These are phyloP conservation scores for Endocarpon pusillum DNA, from an alignment of 495 filamentous ascomycete species.

Conservation along the genomic window DNA sequence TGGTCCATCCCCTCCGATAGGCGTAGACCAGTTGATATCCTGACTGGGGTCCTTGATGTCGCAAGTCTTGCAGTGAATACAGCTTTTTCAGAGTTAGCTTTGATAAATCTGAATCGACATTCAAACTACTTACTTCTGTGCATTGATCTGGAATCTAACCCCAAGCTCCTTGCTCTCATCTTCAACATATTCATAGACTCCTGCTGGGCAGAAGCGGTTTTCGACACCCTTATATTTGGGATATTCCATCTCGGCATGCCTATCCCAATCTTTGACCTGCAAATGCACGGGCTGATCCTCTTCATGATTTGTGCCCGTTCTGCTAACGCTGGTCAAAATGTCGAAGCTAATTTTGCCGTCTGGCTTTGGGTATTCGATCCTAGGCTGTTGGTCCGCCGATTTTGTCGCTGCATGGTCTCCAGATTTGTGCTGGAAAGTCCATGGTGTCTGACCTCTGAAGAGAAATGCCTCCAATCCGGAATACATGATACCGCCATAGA, in stretches of 20 bases:
- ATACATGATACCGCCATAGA: conserved; percentile 82
- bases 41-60: conserved; percentile 95
- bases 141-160: conserved; percentile 92
- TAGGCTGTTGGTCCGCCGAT: conserved; percentile 55
- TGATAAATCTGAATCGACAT: neutral
- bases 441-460: conserved; percentile 69
- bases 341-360: conserved; percentile 91
- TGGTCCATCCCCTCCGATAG: conserved; percentile 89
- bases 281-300: conserved; percentile 96
- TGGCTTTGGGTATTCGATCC: conserved; percentile 94
- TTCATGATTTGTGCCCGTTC: conserved; percentile 96
- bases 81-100: conserved; percentile 36
- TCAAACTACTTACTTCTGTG: conserved; percentile 66
- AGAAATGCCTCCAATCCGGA: conserved; percentile 85
- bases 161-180: conserved; percentile 67
- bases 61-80: conserved; percentile 98
- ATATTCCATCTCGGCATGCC: conserved; percentile 65
- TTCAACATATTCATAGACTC: conserved; percentile 96
- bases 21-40: conserved; percentile 93
- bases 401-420: conserved; percentile 63
- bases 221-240: conserved; percentile 84
- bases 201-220: conserved; percentile 98
- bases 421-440: conserved; percentile 77
- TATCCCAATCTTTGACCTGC: conserved; percentile 86
- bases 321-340: conserved; percentile 80